Conservation (phyloP, 1,284 basidiomycete genomes). For the Microbotryomycetes sp. region DNA sequence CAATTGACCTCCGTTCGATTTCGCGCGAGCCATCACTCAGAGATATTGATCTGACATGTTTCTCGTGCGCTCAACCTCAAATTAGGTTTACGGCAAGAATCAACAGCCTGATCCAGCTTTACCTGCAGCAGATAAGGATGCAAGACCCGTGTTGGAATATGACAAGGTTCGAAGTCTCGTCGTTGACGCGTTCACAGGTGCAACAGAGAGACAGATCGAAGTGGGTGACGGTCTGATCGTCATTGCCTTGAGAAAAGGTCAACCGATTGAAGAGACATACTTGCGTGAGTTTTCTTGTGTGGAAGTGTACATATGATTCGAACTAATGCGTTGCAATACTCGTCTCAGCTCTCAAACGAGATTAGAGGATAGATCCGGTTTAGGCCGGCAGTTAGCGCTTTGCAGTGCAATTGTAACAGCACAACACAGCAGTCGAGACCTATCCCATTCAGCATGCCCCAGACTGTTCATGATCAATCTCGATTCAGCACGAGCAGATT, state of each 20-base stretch:
- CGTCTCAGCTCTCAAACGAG: background rate
- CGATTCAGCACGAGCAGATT: constrained; percentile 21
- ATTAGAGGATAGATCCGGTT: no score
- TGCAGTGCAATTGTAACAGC: background rate
- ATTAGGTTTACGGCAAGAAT: constrained; percentile 92
- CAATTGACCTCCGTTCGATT: constrained; percentile 35
- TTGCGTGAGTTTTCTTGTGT: background rate
- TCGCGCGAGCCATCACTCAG: no score
- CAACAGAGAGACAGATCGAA: constrained; percentile 94
- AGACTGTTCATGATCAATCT: no score
- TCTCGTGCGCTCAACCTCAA: constrained; percentile 1
- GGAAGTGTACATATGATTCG: background rate
- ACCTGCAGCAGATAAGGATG: constrained; percentile 50
- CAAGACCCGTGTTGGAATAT: constrained; percentile 61
- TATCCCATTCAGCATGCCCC: no score
- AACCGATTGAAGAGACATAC: background rate
- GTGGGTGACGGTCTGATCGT: constrained; percentile 68
- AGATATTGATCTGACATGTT: constrained; percentile 6
- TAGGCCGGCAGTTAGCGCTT: no score
- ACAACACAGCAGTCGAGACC: no score
- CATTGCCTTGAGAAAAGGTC: background rate
- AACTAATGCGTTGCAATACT: background rate
- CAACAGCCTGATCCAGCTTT: constrained; percentile 51
- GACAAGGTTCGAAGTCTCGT: constrained; percentile 73
- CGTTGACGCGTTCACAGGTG: constrained; percentile 85